These are phyloP conservation scores for Fusarium neocosmosporiellum DNA, from an alignment of 2,329 filamentous ascomycete species.

Conservation along the genomic window DNA sequence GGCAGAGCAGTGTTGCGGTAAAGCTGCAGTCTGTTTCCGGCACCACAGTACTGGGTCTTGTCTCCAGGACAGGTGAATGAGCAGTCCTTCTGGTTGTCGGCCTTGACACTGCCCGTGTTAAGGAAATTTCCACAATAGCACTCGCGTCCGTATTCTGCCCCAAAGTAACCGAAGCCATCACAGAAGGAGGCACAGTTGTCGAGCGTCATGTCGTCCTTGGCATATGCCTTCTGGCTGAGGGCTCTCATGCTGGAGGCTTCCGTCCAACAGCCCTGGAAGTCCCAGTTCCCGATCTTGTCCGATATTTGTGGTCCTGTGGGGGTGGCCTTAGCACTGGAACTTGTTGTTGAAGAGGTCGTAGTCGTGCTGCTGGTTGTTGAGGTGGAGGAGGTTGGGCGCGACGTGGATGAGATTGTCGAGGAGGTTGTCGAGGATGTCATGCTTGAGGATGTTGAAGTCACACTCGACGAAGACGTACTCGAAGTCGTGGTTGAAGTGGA, in stretches of 20 bases:
- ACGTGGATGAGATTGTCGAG: neutral
- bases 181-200: constrained; percentile 49
- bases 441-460: neutral
- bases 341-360: constrained; percentile 38
- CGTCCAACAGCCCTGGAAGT: constrained; percentile 52
- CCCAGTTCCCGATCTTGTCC: constrained; percentile 42
- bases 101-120: constrained; percentile 42
- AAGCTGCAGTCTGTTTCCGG: constrained; percentile 46
- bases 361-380: constrained; percentile 1
- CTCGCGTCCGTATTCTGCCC: constrained; percentile 50
- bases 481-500: constrained; percentile 38
- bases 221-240: constrained; percentile 42
- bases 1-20: constrained; percentile 40
- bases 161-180: constrained; percentile 46
- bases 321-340: constrained; percentile 27
- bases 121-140: constrained; percentile 54
- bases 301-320: constrained; percentile 43
- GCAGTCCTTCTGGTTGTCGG: constrained; percentile 48
- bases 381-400: neutral
- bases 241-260: constrained; percentile 49
- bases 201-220: constrained; percentile 51
- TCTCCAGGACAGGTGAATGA: constrained; percentile 49
- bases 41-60: constrained; percentile 50
- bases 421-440: neutral
- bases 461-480: constrained; percentile 29